phyloP scores from a whole-genome alignment of 306 rosid genomes.

The Lathyrus sativus region DNA sequence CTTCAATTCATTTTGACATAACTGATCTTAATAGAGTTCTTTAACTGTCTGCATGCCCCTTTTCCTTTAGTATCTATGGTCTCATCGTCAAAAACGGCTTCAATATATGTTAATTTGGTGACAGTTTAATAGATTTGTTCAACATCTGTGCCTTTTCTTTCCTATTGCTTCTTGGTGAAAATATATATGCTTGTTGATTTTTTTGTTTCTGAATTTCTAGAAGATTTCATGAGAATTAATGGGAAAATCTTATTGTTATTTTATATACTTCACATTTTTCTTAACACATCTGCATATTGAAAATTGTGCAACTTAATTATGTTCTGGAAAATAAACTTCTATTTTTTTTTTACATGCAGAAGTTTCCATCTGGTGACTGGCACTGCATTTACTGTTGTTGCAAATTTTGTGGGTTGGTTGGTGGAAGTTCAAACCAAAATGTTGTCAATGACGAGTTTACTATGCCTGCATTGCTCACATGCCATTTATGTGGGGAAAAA shows the following conservation, averaged over 20 bases:
- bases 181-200: slow-evolving; percentile 1
- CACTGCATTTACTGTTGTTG: slow-evolving; percentile 88
- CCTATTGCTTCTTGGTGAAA: slow-evolving; percentile 9
- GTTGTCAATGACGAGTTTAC: slow-evolving; percentile 42
- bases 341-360: slow-evolving; percentile 58
- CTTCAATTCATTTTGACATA: slow-evolving; percentile 21
- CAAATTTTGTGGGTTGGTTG: slow-evolving; percentile 78
- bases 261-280: slow-evolving; percentile 2
- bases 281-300: slow-evolving; percentile 12
- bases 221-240: slow-evolving; percentile 34
- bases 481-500: slow-evolving; percentile 77
- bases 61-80: slow-evolving; percentile 7
- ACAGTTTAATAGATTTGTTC: slow-evolving; percentile 1
- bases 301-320: slow-evolving; percentile 22
- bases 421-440: slow-evolving; percentile 41
- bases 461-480: slow-evolving; percentile 46
- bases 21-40: slow-evolving; percentile 14
- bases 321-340: slow-evolving; percentile 10
- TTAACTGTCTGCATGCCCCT: slow-evolving; percentile 14
- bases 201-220: slow-evolving; percentile 5
- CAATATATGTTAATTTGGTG: slow-evolving; percentile 30
- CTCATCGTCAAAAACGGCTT: neutral
- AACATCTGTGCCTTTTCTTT: slow-evolving; percentile 1
- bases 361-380: slow-evolving; percentile 92
- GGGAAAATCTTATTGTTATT: slow-evolving; percentile 20